Evolutionary conservation across 192 early-diverging fungal species (phyloP).

Genomic region (Coemansia sp.): DNA sequence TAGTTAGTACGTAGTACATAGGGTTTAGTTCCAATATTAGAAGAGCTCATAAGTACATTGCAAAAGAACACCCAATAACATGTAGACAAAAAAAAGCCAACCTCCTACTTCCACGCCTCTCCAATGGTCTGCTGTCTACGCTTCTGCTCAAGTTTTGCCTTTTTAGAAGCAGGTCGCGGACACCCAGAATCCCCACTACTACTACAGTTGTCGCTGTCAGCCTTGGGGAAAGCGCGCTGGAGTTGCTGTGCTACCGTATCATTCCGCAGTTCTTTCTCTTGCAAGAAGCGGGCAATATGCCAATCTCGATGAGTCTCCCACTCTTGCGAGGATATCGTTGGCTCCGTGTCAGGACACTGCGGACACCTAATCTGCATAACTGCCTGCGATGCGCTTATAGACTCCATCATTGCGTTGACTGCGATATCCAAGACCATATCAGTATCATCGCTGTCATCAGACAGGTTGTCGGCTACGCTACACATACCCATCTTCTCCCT

Average conservation of each 20-base stretch:
- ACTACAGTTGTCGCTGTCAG: not conserved
- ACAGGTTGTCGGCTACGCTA: not conserved
- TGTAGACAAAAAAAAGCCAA: not conserved
- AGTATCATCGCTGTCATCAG: constrained; percentile 22
- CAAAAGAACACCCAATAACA: not conserved
- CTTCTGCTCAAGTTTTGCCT: constrained; percentile 20
- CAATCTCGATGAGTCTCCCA: constrained; percentile 57
- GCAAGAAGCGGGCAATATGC: constrained; percentile 53
- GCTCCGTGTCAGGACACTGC: constrained; percentile 30
- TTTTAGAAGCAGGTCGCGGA: constrained; percentile 27
- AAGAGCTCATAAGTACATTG: not conserved
- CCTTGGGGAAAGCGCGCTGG: constrained; percentile 24
- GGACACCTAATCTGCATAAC: constrained; percentile 54
- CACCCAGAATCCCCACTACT: not conserved
- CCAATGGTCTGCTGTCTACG: constrained; percentile 44
- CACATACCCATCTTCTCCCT: not conserved
- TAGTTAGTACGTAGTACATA: too few relatives aligned
- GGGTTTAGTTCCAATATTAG: too few relatives aligned
- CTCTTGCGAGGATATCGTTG: constrained; percentile 33
- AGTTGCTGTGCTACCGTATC: constrained; percentile 36
- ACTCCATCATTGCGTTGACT: constrained; percentile 54
- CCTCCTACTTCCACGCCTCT: constrained; percentile 43
- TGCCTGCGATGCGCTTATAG: constrained; percentile 42
- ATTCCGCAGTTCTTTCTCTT: constrained; percentile 49
- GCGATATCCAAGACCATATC: constrained; percentile 44